Evolutionary conservation across 2,329 filamentous ascomycete species (phyloP).

Genomic region (Aspergillus fructus): DNA sequence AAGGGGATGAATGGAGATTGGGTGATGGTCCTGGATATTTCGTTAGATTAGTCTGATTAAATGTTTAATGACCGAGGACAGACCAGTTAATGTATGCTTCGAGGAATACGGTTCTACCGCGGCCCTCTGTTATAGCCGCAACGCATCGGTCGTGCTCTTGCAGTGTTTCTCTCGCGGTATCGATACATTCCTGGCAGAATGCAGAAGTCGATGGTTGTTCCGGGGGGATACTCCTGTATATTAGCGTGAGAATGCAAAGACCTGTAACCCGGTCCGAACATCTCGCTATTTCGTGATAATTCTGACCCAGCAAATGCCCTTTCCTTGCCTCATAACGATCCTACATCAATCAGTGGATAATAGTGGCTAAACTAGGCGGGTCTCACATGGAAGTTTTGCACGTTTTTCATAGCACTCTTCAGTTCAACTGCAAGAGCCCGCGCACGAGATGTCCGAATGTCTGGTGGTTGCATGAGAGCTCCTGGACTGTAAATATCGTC

Average conservation of each 20-base stretch:
- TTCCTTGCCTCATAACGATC: background rate
- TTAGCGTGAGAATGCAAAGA: conserved; percentile 9
- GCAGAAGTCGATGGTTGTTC: conserved; percentile 3
- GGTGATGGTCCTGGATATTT: background rate
- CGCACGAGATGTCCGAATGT: conserved; percentile 10
- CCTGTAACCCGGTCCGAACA: conserved; percentile 2
- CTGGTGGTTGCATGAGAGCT: conserved; percentile 12
- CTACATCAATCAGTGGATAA: background rate
- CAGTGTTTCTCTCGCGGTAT: conserved; percentile 9
- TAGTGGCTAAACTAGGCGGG: background rate
- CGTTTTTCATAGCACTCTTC: background rate
- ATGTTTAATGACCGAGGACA: background rate
- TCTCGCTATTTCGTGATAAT: background rate
- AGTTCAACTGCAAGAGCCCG: conserved; percentile 9
- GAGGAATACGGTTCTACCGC: background rate
- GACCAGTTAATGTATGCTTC: conserved; percentile 14
- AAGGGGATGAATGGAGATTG: conserved; percentile 16
- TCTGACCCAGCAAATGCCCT: background rate
- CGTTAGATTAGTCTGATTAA: background rate
- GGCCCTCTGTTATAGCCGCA: conserved; percentile 6
- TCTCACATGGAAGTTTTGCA: conserved; percentile 1
- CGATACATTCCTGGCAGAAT: conserved; percentile 10
- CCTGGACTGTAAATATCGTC: conserved; percentile 15
- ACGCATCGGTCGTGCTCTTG: conserved; percentile 12
- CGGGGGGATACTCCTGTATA: conserved; percentile 14